Base-by-base conservation (phyloP, 2,329 filamentous ascomycete species). In the Fusarium sp. region DNA sequence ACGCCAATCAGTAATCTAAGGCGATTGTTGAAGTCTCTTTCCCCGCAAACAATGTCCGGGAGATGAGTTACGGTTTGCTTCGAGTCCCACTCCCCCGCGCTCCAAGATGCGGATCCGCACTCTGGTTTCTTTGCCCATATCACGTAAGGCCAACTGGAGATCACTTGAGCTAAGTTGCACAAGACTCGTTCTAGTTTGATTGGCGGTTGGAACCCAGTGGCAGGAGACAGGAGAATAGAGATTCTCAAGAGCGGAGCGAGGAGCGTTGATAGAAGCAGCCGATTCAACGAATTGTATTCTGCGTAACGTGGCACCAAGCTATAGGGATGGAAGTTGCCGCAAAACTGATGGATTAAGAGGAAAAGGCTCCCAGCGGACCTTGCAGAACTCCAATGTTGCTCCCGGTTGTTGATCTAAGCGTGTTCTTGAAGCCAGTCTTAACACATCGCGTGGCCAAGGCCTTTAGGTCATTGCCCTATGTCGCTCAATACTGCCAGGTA, bases 101-200 rank as follows among this genome's bases (percentile, higher is more conserved):
- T 40, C 23, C 23, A 56, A 15, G 49, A 45, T 56, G 65, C 65
- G 65, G 65, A 68, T 62, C 65, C 65, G 65, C 61, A 57, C 32
- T 56, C 51, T 51, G 41, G 33, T 20, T 46, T 64, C 25, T 54
- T 33, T 35, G 32, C 39, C 25, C 30, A 15, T 35, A 56, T 58
- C 54, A 48, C 54, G 54, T 52, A 58, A 52, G 52, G 62, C 33
- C 41, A 41, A 35, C 48, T 49, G 43, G 52, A 50, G 60, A 51
- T 43, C 19, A 19, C 23, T 48, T 37, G 37, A 54, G 50, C 46
- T 52, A 40, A 51, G 32, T 20, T 49, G 14, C 27, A 27, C 46
- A 41, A 25, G 41, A 39, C 20, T 23, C 19, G 20, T 37, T 22
- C 15, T 33, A 22, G 13, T n/a, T 17, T 45, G 23, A 49, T 39